phyloP scores from a whole-genome alignment of 139 green algal genomes.

The Chlorella ohadii region DNA sequence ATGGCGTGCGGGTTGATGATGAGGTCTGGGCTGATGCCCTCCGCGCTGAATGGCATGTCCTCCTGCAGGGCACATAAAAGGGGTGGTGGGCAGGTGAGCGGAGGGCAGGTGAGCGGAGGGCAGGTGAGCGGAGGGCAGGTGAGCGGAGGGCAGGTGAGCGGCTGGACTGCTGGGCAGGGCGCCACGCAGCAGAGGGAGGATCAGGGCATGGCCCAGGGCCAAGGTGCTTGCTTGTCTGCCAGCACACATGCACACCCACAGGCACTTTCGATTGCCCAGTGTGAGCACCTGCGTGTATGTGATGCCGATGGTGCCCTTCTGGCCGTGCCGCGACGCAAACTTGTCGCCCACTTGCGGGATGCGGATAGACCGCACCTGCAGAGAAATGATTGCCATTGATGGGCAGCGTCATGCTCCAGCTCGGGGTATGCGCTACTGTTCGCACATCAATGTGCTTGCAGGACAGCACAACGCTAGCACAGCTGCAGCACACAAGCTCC shows the following conservation, averaged over 20 bases:
- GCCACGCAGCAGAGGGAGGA: too few relatives aligned
- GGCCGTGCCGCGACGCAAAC: slow-evolving; percentile 95
- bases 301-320: slow-evolving; percentile 98
- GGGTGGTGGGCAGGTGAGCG: not conserved
- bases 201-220: too few relatives aligned
- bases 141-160: too few relatives aligned
- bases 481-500: too few relatives aligned
- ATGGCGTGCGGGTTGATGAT: slow-evolving; percentile 99
- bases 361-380: slow-evolving; percentile 88
- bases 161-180: too few relatives aligned
- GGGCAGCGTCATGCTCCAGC: too few relatives aligned
- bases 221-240: too few relatives aligned
- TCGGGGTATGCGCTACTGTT: too few relatives aligned
- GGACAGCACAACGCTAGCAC: too few relatives aligned
- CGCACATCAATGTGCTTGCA: too few relatives aligned
- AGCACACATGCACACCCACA: not conserved
- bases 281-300: slow-evolving; percentile 85
- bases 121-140: too few relatives aligned
- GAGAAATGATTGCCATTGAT: not conserved
- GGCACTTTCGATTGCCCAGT: too few relatives aligned
- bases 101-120: not conserved
- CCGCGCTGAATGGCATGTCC: slow-evolving; percentile 83
- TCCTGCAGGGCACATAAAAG: slow-evolving; percentile 42
- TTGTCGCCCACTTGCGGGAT: slow-evolving; percentile 99
- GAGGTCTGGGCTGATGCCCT: slow-evolving; percentile 96